phyloP scores from a whole-genome alignment of 176 grass and related monocot species.

The Rhynchospora pubera region DNA sequence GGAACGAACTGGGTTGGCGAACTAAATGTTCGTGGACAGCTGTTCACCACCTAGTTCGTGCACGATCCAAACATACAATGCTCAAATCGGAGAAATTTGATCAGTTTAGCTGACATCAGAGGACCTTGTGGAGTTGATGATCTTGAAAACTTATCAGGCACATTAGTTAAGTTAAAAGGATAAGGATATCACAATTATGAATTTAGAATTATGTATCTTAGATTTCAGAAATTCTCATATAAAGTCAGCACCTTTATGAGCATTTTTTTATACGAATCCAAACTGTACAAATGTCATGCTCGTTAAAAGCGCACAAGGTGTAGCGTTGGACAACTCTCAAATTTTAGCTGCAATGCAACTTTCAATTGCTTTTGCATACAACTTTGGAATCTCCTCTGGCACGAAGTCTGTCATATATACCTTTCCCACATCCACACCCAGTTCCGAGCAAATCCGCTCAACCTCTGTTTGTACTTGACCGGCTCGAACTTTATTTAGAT shows the following conservation, averaged over 20 bases:
- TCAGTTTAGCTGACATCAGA: too few relatives aligned
- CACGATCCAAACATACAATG: too few relatives aligned
- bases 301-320: background rate
- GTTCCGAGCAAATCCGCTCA: conserved; percentile 22
- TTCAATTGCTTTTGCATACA: conserved; percentile 23
- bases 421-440: conserved; percentile 37
- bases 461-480: conserved; percentile 48
- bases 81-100: too few relatives aligned
- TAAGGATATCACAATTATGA: too few relatives aligned
- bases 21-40: too few relatives aligned
- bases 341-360: background rate
- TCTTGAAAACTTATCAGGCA: too few relatives aligned
- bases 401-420: conserved; percentile 75
- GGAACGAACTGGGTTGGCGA: too few relatives aligned
- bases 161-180: too few relatives aligned
- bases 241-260: background rate
- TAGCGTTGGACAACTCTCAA: background rate
- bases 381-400: conserved; percentile 36
- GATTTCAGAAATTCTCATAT: too few relatives aligned
- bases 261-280: background rate
- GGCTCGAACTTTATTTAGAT: conserved; percentile 29
- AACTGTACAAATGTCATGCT: background rate
- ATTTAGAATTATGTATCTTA: too few relatives aligned
- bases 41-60: too few relatives aligned
- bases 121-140: too few relatives aligned